Conservation (phyloP, 768 basidiomycete species). For the Hygrophoropsis aurantiaca region DNA sequence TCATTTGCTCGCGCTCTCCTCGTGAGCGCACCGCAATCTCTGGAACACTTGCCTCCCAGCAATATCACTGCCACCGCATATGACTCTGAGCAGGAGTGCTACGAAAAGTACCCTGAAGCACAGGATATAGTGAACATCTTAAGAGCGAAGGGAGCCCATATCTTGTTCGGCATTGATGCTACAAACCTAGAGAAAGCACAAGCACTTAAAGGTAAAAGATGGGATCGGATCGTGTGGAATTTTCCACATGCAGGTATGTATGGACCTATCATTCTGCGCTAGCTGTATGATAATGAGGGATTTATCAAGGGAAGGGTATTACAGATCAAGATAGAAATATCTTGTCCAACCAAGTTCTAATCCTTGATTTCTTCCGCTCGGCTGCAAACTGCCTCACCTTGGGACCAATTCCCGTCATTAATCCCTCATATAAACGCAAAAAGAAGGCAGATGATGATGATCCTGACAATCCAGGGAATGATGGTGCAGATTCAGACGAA, state of each 20-base stretch:
- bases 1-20: slow-evolving; percentile 83
- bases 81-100: slow-evolving; percentile 76
- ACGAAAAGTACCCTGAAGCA: slow-evolving; percentile 80
- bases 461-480: slow-evolving; percentile 41
- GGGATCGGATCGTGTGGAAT: slow-evolving; percentile 89
- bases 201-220: slow-evolving; percentile 57
- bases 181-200: slow-evolving; percentile 63
- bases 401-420: slow-evolving; percentile 53
- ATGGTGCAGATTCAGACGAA: slow-evolving; percentile 15
- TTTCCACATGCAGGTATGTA: slow-evolving; percentile 91
- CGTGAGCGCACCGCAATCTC: slow-evolving; percentile 38
- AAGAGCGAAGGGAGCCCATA: slow-evolving; percentile 57
- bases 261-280: neutral
- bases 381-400: slow-evolving; percentile 56
- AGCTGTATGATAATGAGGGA: slow-evolving; percentile 4
- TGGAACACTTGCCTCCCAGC: slow-evolving; percentile 55
- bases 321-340: slow-evolving; percentile 94
- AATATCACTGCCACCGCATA: slow-evolving; percentile 85
- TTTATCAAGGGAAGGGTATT: slow-evolving; percentile 73
- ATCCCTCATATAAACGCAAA: slow-evolving; percentile 44
- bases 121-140: slow-evolving; percentile 55
- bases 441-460: slow-evolving; percentile 32
- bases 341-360: slow-evolving; percentile 78
- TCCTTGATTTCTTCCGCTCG: slow-evolving; percentile 81
- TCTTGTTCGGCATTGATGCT: slow-evolving; percentile 86